A percentile compares a stretch with the other conserved stretches of the same genome.
Evolutionary conservation across 1,284 basidiomycete species (phyloP).

Genomic region (Rhodotorula sp.): DNA sequence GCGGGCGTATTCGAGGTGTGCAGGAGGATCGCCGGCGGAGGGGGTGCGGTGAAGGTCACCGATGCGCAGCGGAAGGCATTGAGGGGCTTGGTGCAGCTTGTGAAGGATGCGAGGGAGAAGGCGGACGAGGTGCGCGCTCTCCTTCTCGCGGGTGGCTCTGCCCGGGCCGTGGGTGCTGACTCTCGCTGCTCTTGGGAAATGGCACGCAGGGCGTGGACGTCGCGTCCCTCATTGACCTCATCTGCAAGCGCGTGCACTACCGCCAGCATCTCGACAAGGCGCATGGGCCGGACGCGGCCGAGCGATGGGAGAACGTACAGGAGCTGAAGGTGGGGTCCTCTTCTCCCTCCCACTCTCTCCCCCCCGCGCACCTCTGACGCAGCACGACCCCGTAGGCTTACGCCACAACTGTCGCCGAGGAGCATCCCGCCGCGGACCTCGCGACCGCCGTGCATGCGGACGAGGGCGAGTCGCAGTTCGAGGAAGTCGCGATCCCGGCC

Average conservation of each 20-base stretch:
- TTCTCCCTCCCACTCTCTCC: too few relatives aligned
- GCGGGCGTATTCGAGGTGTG: conserved; percentile 62
- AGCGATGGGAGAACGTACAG: conserved; percentile 81
- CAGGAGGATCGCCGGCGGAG: conserved; percentile 64
- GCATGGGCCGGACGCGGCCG: conserved; percentile 67
- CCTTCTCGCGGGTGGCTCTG: not conserved
- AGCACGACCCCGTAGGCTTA: conserved; percentile 1
- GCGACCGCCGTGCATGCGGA: conserved; percentile 11
- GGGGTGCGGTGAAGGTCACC: conserved; percentile 61
- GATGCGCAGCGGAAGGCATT: conserved; percentile 64
- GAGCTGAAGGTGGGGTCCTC: conserved; percentile 61
- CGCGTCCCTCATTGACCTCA: conserved; percentile 64
- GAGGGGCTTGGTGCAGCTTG: conserved; percentile 62
- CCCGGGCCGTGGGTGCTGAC: too few relatives aligned
- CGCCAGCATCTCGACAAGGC: conserved; percentile 69
- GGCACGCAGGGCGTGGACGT: conserved; percentile 62
- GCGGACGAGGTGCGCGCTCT: conserved; percentile 59
- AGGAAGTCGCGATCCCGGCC: conserved; percentile 12
- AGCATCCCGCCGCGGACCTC: conserved; percentile 29
- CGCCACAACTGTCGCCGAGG: conserved; percentile 30
- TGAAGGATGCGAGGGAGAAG: conserved; percentile 61
- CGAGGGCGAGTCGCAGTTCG: conserved; percentile 26
- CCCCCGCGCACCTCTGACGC: not conserved
- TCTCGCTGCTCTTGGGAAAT: not conserved
- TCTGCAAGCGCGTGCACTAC: conserved; percentile 67